Conservation (phyloP, 257 asterid genomes). For the Penstemon davidsonii region DNA sequence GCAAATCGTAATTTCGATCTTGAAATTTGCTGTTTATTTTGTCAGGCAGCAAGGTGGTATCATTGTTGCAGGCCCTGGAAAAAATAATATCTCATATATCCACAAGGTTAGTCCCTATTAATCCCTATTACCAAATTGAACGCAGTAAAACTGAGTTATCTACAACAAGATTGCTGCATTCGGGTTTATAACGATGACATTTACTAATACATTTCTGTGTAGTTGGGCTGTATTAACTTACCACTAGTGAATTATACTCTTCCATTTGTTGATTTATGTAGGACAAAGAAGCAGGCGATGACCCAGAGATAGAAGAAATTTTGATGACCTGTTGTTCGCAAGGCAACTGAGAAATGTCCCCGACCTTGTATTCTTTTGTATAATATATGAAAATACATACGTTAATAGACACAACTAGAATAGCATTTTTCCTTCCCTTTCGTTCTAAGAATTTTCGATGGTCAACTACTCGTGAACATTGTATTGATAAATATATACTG, state of each 20-base stretch:
- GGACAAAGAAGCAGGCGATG: constrained; percentile 98
- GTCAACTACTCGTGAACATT: too few species aligned
- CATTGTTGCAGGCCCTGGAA: constrained; percentile 93
- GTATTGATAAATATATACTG: too few species aligned
- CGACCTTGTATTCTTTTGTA: not conserved
- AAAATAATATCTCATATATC: constrained; percentile 66
- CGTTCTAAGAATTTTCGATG: too few species aligned
- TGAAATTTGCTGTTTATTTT: constrained; percentile 27
- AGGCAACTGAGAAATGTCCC: constrained; percentile 36
- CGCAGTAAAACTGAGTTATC: too few species aligned
- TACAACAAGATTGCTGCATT: not conserved
- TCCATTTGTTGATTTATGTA: constrained; percentile 28
- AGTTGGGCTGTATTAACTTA: not conserved
- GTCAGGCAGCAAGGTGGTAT: constrained; percentile 96
- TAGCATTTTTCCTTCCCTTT: too few species aligned
- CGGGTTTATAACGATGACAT: not conserved
- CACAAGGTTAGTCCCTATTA: constrained; percentile 62
- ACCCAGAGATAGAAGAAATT: constrained; percentile 69
- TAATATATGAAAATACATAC: too few species aligned
- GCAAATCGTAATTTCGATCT: not conserved
- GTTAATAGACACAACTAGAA: too few species aligned
- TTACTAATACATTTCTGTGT: not conserved
- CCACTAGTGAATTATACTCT: not conserved
- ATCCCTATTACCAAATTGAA: not conserved
- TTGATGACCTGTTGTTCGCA: constrained; percentile 67